Evolutionary conservation across 495 filamentous ascomycete species (phyloP), one percentile per base, ranked within the genome.

Genomic region (Penicillium samsonianum): DNA sequence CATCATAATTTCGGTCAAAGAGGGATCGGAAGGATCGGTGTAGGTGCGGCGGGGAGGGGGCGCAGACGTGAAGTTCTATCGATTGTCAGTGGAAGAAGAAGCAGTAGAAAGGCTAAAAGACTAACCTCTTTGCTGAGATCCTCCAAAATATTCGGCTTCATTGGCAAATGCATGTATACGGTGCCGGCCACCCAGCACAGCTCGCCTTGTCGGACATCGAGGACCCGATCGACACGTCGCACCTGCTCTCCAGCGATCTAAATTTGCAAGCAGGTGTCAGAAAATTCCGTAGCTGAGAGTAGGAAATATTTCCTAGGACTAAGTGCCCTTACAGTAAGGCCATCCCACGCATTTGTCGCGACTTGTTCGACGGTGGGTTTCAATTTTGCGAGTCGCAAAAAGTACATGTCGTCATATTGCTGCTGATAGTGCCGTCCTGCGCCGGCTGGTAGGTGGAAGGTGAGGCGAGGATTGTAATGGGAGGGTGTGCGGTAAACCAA

Each of bases 371-470:
- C 88, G 1, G 82, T 81, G 8, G 92, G 90, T 72, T 95, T 96
- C 67, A 99, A 82, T 70, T 87, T 88, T 8, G 90, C 84, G 12
- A 98, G 82, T 35, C 95, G 90, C 62, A 96, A 73, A 70, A 96
- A 98, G 78, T 99, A 99, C 83, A 97, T 90, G 65, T 97, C 92
- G 57, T 86, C 90, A 84, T 88, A 99, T 78, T 99, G 95, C 69
- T 98, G 95, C 68, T 90, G 81, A 65, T 98, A 99, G 22, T 89
- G 86, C 45, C 87, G 84, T 31, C 86, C 79, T n/a, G 75, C 68
- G 11, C 83, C 85, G 60, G 85, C 85, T 1, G 86, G 83, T 11
- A 97, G 80, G 44, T 77, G 69, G 67, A 89, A 97, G 0, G 86
- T 88, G 47, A 84, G 72, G 22, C 92, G 78, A 1, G 92, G 87